Evolutionary conservation across 2,329 filamentous ascomycete genomes (phyloP), one percentile per base, ranked within the genome.

Genomic region (Nemania sp.): DNA sequence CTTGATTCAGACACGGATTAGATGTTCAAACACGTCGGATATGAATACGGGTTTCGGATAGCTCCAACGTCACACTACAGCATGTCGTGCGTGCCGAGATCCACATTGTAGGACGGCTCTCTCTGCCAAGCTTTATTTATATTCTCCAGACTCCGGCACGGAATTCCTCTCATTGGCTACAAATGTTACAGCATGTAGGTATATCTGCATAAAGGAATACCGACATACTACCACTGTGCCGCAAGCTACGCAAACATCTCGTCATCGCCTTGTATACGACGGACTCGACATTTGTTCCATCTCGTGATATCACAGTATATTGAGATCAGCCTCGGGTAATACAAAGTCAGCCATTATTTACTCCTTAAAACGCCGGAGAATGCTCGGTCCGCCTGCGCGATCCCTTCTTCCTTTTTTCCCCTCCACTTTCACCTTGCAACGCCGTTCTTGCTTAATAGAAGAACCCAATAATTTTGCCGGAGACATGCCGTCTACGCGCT

Each of bases 381-480:
- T 73, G 72, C 71, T 65, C 42, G 62, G 60, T 60, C 62, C 18
- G n/a, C n/a, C n/a, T n/a, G n/a, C n/a, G n/a, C n/a, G 34, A 53
- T 56, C 46, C 57, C 57, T 20, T 21, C 20, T 17, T 55, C 1
- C 2, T 17, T 49, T 45, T 52, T 40, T 32, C 4, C 12, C 35
- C 15, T 32, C 21, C 58, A 20, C 34, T 57, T 50, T 60, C 54
- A 39, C 25, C 37, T 37, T 40, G 13, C 42, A 53, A n/a, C 43
- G 56, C 25, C 43, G 51, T 50, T 43, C 39, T 54, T 53, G 66
- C 73, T 75, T 95, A 97, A 87, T 97, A 98, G 87, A 97, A 97
- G 90, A 98, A 99, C 75, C 95, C 95, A 74, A 98, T 91, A 82
- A 99, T 91, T 89, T 99, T 99, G 83, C 95, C 95, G 73, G 94